Evolutionary conservation across 1,139 yeast genomes (phyloP).

Genomic region (Chernovozyma sophiae-reginae): DNA sequence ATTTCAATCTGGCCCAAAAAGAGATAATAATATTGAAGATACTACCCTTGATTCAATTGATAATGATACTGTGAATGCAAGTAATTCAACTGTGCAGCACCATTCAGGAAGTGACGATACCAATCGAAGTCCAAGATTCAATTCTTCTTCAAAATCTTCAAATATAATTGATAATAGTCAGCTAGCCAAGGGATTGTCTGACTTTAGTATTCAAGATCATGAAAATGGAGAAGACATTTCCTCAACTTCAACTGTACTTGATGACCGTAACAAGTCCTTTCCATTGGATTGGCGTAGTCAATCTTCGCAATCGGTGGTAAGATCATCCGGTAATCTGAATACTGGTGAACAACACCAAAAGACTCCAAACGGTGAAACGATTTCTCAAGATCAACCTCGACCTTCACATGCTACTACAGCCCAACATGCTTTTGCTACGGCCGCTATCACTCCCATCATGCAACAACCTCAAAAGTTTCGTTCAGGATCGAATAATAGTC

Average conservation of each 20-base stretch:
- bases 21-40: neutral
- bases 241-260: slow-evolving; percentile 1
- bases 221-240: slow-evolving; percentile 1
- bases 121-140: neutral
- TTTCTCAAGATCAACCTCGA: slow-evolving; percentile 8
- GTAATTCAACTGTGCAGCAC: slow-evolving; percentile 8
- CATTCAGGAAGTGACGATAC: slow-evolving; percentile 2
- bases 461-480: slow-evolving; percentile 16
- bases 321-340: slow-evolving; percentile 2
- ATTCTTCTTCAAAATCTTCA: neutral
- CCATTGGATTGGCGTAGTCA: slow-evolving; percentile 6
- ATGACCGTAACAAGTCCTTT: slow-evolving; percentile 4
- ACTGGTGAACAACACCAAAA: neutral
- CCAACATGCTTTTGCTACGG: slow-evolving; percentile 20
- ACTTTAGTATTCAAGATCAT: neutral
- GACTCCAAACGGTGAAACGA: slow-evolving; percentile 9
- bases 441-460: slow-evolving; percentile 33
- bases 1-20: neutral
- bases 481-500: slow-evolving; percentile 1
- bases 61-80: slow-evolving; percentile 10
- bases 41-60: slow-evolving; percentile 5
- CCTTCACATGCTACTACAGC: slow-evolving; percentile 11
- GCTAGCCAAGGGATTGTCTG: neutral
- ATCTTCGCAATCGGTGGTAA: slow-evolving; percentile 4
- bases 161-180: neutral